A percentile compares a stretch with the other conserved stretches of the same genome.
phyloP scores from a whole-genome alignment of 1,139 yeast genomes.

The Hemisphaericaspora subhashii region DNA sequence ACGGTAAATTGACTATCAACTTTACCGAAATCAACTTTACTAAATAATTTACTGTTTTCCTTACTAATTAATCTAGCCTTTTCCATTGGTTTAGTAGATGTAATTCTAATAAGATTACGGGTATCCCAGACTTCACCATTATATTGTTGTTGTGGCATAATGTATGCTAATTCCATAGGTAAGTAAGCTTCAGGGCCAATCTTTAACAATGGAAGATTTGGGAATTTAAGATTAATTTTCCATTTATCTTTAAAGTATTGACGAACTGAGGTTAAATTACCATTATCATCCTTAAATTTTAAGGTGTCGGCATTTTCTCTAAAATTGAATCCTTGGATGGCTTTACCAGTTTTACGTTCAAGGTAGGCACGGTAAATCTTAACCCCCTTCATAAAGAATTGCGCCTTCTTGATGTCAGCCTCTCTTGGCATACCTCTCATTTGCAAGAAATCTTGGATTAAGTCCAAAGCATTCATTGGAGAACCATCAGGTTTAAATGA shows the following conservation, averaged over 20 bases:
- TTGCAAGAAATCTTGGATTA: slow-evolving; percentile 11
- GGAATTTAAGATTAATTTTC: slow-evolving; percentile 11
- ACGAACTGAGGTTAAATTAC: slow-evolving; percentile 9
- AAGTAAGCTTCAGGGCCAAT: slow-evolving; percentile 13
- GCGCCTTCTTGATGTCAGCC: slow-evolving; percentile 10
- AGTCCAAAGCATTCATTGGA: slow-evolving; percentile 15
- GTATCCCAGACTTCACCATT: slow-evolving; percentile 15
- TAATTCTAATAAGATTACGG: slow-evolving; percentile 10
- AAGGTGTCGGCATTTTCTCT: slow-evolving; percentile 10
- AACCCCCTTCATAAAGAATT: slow-evolving; percentile 13
- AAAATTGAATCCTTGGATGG: slow-evolving; percentile 13
- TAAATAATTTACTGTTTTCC: slow-evolving; percentile 9
- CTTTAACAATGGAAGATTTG: slow-evolving; percentile 13
- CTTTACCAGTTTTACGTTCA: slow-evolving; percentile 8
- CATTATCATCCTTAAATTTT: slow-evolving; percentile 12
- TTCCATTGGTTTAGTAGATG: slow-evolving; percentile 13
- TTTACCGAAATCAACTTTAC: slow-evolving; percentile 11
- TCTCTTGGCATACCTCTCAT: slow-evolving; percentile 6
- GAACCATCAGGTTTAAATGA: slow-evolving; percentile 12
- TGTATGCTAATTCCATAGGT: slow-evolving; percentile 14
- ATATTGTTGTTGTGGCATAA: slow-evolving; percentile 14
- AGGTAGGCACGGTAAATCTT: slow-evolving; percentile 13
- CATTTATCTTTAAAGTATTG: slow-evolving; percentile 12
- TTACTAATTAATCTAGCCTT: slow-evolving; percentile 12
- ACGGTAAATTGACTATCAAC: slow-evolving; percentile 11